Evolutionary conservation across 2,329 filamentous ascomycete genomes (phyloP).

Genomic region (Aspergillus terreus): DNA sequence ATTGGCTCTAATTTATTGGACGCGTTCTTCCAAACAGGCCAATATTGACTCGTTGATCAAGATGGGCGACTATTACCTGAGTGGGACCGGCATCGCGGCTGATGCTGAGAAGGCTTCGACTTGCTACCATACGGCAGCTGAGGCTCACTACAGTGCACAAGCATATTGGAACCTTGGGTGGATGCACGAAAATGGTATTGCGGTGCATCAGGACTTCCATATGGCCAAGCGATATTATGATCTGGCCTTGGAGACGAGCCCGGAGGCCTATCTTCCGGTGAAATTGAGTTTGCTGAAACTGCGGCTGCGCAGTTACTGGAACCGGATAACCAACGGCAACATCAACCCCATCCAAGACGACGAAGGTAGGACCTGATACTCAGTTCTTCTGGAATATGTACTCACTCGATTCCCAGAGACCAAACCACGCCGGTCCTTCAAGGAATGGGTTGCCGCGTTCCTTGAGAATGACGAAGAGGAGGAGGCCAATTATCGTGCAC

Average conservation of each 20-base stretch:
- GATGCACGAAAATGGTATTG: slow-evolving; percentile 98
- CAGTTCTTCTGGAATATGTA: not conserved
- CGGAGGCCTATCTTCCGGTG: slow-evolving; percentile 90
- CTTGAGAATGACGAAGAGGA: slow-evolving; percentile 67
- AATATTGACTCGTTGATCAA: slow-evolving; percentile 95
- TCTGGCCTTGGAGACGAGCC: slow-evolving; percentile 82
- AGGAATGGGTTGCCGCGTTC: slow-evolving; percentile 85
- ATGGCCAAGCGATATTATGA: slow-evolving; percentile 97
- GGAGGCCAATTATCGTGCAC: slow-evolving; percentile 59
- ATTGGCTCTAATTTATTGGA: slow-evolving; percentile 88
- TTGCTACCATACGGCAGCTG: slow-evolving; percentile 89
- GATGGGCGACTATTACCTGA: slow-evolving; percentile 96
- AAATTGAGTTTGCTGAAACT: slow-evolving; percentile 84
- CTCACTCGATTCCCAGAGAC: slow-evolving; percentile 50
- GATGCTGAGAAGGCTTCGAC: slow-evolving; percentile 84
- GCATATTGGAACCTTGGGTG: slow-evolving; percentile 96
- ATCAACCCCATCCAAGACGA: slow-evolving; percentile 92
- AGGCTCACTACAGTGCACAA: slow-evolving; percentile 87
- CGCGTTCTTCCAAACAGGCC: slow-evolving; percentile 83
- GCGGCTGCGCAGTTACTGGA: slow-evolving; percentile 85
- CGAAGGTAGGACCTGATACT: slow-evolving; percentile 58
- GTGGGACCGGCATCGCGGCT: slow-evolving; percentile 67
- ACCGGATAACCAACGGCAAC: slow-evolving; percentile 82
- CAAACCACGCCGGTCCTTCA: slow-evolving; percentile 70
- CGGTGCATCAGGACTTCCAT: slow-evolving; percentile 91